Percentiles rank a stretch among this genome's conserved stretches.
These are phyloP conservation scores for Gossypium longicalyx DNA, from an alignment of 345 rosid species.

Conservation along the genomic window DNA sequence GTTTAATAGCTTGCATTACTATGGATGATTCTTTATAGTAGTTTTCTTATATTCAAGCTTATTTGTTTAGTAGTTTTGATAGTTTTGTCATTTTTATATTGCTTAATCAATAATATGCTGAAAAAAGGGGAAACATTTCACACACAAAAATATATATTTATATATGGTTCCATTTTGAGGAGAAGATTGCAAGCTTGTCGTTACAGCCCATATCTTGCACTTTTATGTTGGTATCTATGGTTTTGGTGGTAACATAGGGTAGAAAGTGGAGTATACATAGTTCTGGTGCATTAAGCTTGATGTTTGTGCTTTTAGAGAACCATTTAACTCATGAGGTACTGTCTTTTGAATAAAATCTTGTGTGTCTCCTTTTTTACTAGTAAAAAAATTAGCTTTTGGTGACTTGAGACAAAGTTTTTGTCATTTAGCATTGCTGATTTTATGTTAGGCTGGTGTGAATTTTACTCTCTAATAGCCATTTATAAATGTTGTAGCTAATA, in stretches of 20 bases:
- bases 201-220: neutral
- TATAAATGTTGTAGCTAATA: neutral
- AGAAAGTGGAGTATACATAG: no score
- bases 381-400: neutral
- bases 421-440: neutral
- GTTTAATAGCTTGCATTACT: constrained; percentile 1
- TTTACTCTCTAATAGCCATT: neutral
- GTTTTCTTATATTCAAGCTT: neutral
- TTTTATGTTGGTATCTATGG: neutral
- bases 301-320: constrained; percentile 1
- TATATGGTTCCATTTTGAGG: neutral
- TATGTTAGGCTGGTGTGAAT: neutral
- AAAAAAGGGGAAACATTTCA: neutral
- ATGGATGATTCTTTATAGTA: neutral
- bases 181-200: neutral
- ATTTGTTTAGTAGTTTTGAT: neutral
- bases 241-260: no score
- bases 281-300: neutral
- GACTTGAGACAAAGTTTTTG: neutral
- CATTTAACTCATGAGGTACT: neutral
- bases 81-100: neutral
- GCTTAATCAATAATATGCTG: neutral
- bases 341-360: neutral
- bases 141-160: neutral
- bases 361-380: neutral